phyloP scores from a whole-genome alignment of 108 stramenopile genomes.

The Skeletonema menzelii region DNA sequence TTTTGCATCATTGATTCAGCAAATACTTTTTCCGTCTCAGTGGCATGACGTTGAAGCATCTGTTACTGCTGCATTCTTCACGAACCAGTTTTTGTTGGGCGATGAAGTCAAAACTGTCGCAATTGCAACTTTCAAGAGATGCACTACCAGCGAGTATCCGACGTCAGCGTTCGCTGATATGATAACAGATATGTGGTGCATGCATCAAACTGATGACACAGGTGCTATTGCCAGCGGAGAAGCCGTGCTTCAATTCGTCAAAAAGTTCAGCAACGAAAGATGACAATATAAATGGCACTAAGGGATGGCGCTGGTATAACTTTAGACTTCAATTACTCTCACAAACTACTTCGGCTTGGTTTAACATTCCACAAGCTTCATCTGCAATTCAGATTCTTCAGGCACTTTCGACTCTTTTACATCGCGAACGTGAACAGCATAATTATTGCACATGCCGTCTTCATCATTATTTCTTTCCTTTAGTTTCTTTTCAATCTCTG shows the following conservation, averaged over 20 bases:
- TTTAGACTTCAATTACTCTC: not conserved
- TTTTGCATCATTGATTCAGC: constrained; percentile 5
- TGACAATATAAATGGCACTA: not conserved
- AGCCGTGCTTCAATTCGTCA: constrained; percentile 23
- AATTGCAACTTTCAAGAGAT: constrained; percentile 16
- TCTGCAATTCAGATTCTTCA: not conserved
- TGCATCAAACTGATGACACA: constrained; percentile 42
- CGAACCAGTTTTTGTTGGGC: constrained; percentile 26
- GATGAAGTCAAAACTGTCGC: constrained; percentile 18
- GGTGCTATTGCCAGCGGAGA: constrained; percentile 25
- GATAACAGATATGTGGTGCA: constrained; percentile 22
- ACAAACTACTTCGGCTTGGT: not conserved
- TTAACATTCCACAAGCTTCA: constrained; percentile 2
- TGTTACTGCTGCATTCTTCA: constrained; percentile 7
- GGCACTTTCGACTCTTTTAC: not conserved
- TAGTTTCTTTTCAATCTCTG: not conserved
- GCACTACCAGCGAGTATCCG: constrained; percentile 3
- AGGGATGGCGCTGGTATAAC: not conserved
- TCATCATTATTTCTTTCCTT: not conserved
- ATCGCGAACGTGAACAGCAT: not conserved
- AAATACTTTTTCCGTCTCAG: constrained; percentile 8
- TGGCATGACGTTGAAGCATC: constrained; percentile 31
- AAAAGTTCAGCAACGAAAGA: constrained; percentile 11
- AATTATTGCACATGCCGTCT: not conserved
- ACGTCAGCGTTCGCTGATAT: constrained; percentile 20